Base-by-base conservation (phyloP, 2,329 filamentous ascomycete species). In the Alternaria alternata region DNA sequence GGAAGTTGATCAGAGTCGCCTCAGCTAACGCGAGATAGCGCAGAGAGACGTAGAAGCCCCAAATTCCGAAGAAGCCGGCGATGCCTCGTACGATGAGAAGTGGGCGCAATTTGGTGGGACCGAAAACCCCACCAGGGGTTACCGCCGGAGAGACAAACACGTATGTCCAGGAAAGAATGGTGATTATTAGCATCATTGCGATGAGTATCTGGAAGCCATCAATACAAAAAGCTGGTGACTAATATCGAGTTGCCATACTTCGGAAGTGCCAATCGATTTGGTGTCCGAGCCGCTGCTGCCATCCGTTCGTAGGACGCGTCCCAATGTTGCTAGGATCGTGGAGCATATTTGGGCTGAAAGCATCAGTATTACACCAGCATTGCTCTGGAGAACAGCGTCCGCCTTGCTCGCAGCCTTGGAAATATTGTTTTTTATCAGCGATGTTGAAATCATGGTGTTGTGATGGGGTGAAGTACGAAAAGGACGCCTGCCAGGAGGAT, bases 11-110 rank as follows among this genome's bases (percentile, higher is more conserved):
- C 30, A 48, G 18, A 24, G 46, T 48, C 9, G 46, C 46, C 18
- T 48, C 46, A 48, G 46, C 46, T 36, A 48, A 7, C 22, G 30
- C 46, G 18, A 48, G 46, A 36, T 48, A 48, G 12, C 18, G 46
- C 5, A 48, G 18, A 14, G 46, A 48, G 20, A 48, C 7, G 30
- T 48, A 48, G 18, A 48, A 48, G 46, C 46, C 46, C 46, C 46
- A 48, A 16, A 48, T 36, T 36, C 46, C 46, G 46, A 48, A 48
- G 46, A 48, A 48, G 7, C 46, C 46, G 7, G 46, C 46, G 30
- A 48, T 22, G 18, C 46, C 46, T 24, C 46, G 14, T 36, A 48
- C 4, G 30, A 48, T 11, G 30, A 48, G 46, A 24, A 48, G 46
- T 8, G 30, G 30, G 7, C 46, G 46, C 14, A 48, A 8, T 18